Evolutionary conservation across 2,329 filamentous ascomycete species (phyloP).

Genomic region (Sclerotinia trifoliorum): DNA sequence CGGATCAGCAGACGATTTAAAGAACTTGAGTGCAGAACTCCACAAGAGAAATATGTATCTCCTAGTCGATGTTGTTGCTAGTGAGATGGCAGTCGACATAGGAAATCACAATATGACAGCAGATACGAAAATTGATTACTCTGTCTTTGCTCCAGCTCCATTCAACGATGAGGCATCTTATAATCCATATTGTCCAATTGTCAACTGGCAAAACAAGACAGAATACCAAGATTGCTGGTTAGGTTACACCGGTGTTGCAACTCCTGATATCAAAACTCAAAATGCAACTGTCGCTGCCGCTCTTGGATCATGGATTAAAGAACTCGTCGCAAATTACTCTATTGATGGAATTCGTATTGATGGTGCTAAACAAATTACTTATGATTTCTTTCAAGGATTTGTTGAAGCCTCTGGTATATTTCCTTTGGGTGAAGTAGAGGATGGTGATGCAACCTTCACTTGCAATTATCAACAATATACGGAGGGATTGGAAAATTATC

Average conservation of each 20-base stretch:
- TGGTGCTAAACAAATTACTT: constrained; percentile 47
- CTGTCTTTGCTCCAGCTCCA: constrained; percentile 23
- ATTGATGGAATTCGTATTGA: constrained; percentile 51
- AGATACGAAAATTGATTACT: constrained; percentile 27
- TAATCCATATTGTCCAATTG: constrained; percentile 30
- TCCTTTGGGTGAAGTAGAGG: constrained; percentile 59
- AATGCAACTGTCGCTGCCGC: constrained; percentile 42
- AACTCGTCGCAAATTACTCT: constrained; percentile 44
- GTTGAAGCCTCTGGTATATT: constrained; percentile 55
- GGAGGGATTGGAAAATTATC: constrained; percentile 26
- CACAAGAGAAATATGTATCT: constrained; percentile 54
- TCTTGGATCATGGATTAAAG: constrained; percentile 43
- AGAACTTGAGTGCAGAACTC: constrained; percentile 53
- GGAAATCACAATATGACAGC: constrained; percentile 20
- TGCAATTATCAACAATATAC: constrained; percentile 28
- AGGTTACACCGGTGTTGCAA: constrained; percentile 44
- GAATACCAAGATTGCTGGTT: constrained; percentile 35
- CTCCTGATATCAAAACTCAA: constrained; percentile 47
- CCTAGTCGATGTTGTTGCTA: constrained; percentile 52
- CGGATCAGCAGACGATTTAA: constrained; percentile 59
- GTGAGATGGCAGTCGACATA: constrained; percentile 43
- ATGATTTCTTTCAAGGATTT: constrained; percentile 56
- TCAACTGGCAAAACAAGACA: constrained; percentile 41
- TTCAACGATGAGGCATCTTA: constrained; percentile 27
- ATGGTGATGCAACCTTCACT: constrained; percentile 51